Evolutionary conservation across 1,284 basidiomycete species (phyloP).

Genomic region (Wallemia hederae): DNA sequence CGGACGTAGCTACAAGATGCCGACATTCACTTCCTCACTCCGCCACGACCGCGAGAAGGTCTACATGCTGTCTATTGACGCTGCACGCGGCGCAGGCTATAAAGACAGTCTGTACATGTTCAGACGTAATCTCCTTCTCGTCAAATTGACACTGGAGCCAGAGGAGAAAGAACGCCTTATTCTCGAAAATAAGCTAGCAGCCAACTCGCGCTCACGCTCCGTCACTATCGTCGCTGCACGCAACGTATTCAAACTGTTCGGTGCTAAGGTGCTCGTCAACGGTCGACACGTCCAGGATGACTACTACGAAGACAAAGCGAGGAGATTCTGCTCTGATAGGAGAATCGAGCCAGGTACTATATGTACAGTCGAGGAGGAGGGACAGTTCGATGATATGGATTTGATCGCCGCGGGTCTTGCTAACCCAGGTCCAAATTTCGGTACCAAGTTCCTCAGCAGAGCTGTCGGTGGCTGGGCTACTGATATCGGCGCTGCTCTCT

Average conservation of each 20-base stretch:
- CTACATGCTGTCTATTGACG: slow-evolving; percentile 92
- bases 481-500: neutral
- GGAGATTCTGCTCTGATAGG: slow-evolving; percentile 35
- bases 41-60: slow-evolving; percentile 45
- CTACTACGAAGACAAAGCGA: slow-evolving; percentile 63
- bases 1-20: slow-evolving; percentile 61
- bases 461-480: neutral
- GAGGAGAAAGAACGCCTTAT: slow-evolving; percentile 79
- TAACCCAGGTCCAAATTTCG: slow-evolving; percentile 8
- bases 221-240: slow-evolving; percentile 78
- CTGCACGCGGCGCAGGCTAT: slow-evolving; percentile 78
- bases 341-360: slow-evolving; percentile 33
- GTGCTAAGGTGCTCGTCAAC: slow-evolving; percentile 63
- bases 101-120: slow-evolving; percentile 92
- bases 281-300: slow-evolving; percentile 78
- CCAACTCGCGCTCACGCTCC: slow-evolving; percentile 60
- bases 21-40: slow-evolving; percentile 52
- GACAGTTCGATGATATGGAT: neutral
- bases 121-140: slow-evolving; percentile 56
- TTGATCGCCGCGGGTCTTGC: slow-evolving; percentile 8
- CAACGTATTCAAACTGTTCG: slow-evolving; percentile 81
- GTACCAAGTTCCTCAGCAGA: slow-evolving; percentile 3
- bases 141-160: slow-evolving; percentile 63
- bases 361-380: slow-evolving; percentile 7
- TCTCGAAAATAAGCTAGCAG: slow-evolving; percentile 51